These are phyloP conservation scores for Myxozyma geophila DNA, from an alignment of 805 yeast genomes.

Conservation along the genomic window DNA sequence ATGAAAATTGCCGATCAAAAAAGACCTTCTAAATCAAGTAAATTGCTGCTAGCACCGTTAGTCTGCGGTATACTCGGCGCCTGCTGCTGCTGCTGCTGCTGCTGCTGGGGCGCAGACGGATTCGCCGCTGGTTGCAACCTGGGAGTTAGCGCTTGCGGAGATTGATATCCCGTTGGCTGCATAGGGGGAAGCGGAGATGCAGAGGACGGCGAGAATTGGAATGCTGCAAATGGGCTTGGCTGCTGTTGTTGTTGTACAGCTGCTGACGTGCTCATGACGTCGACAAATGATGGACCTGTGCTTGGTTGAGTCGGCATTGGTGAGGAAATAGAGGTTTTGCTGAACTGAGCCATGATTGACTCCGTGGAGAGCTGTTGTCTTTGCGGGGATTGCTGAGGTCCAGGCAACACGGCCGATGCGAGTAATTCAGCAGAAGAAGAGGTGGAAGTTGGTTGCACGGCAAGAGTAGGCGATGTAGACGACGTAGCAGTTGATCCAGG, in stretches of 20 bases:
- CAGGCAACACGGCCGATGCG: background rate
- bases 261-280: background rate
- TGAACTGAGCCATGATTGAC: constrained; percentile 22
- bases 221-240: constrained; percentile 8
- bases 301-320: constrained; percentile 2
- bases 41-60: constrained; percentile 16
- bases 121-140: background rate
- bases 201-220: background rate
- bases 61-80: constrained; percentile 12
- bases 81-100: constrained; percentile 8
- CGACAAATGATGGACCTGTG: constrained; percentile 3
- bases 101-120: constrained; percentile 8
- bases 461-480: constrained; percentile 1
- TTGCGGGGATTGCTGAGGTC: constrained; percentile 14
- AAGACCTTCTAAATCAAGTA: constrained; percentile 28
- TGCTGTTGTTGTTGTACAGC: constrained; percentile 1
- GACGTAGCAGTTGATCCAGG: constrained; percentile 13
- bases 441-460: background rate
- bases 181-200: background rate
- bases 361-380: constrained; percentile 10
- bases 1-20: constrained; percentile 3
- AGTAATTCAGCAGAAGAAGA: constrained; percentile 3
- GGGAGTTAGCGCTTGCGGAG: background rate
- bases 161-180: constrained; percentile 1
- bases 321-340: constrained; percentile 5